phyloP scores from a whole-genome alignment of 805 yeast genomes.

The Jamesozyma lodderae region DNA sequence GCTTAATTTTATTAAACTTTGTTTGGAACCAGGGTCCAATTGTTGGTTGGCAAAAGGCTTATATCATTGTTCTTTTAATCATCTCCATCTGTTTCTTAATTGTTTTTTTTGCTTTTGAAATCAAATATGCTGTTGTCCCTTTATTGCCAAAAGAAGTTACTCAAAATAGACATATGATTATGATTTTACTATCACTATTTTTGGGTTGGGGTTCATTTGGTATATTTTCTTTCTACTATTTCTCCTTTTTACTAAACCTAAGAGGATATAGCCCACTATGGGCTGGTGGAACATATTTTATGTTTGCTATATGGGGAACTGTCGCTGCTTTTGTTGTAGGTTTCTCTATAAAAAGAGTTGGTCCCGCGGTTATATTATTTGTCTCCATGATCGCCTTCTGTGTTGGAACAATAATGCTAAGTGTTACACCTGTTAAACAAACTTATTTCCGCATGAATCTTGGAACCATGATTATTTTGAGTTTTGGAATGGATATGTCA shows the following conservation, averaged over 20 bases:
- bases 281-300: conserved; percentile 38
- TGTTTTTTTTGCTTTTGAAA: conserved; percentile 43
- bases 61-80: conserved; percentile 47
- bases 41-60: conserved; percentile 55
- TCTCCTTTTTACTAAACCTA: conserved; percentile 42
- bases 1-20: conserved; percentile 55
- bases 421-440: conserved; percentile 50
- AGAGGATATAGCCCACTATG: conserved; percentile 40
- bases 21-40: conserved; percentile 71
- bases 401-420: conserved; percentile 44
- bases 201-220: conserved; percentile 78
- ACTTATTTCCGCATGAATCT: conserved; percentile 50
- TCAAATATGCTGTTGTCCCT: conserved; percentile 38
- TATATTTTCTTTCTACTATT: conserved; percentile 58
- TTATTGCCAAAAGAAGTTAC: conserved; percentile 45
- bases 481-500: conserved; percentile 72
- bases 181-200: conserved; percentile 43
- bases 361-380: conserved; percentile 43
- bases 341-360: conserved; percentile 35
- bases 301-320: conserved; percentile 44
- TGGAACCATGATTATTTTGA: conserved; percentile 45
- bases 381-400: conserved; percentile 46
- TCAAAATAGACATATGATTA: conserved; percentile 33
- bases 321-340: conserved; percentile 48
- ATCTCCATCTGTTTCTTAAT: conserved; percentile 38